These are phyloP conservation scores for Waltiozyma sp. DNA, from an alignment of 1,139 yeast genomes.

Conservation along the genomic window DNA sequence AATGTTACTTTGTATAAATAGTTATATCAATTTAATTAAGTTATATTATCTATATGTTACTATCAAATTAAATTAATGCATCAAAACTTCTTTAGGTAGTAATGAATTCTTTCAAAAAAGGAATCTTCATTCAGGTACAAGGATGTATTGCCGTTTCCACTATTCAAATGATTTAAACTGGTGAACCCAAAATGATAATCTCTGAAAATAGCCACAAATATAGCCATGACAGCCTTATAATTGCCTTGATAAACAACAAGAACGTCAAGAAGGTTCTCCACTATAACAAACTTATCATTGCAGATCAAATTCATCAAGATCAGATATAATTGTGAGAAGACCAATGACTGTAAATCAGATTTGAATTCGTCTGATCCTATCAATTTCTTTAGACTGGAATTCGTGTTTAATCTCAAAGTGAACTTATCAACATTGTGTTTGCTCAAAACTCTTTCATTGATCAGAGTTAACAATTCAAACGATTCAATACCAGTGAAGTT, in stretches of 20 bases:
- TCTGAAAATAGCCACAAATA: slow-evolving; percentile 27
- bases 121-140: slow-evolving; percentile 18
- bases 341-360: slow-evolving; percentile 22
- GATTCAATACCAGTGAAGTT: slow-evolving; percentile 12
- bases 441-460: slow-evolving; percentile 21
- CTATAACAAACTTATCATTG: background rate
- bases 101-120: slow-evolving; percentile 24
- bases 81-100: slow-evolving; percentile 23
- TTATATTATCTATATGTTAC: too few species aligned
- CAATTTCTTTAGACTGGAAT: slow-evolving; percentile 16
- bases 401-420: slow-evolving; percentile 16
- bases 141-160: background rate
- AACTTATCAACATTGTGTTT: slow-evolving; percentile 18
- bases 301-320: slow-evolving; percentile 9
- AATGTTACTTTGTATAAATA: too few species aligned
- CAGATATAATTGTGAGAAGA: slow-evolving; percentile 14
- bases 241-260: slow-evolving; percentile 16
- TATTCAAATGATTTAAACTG: slow-evolving; percentile 23
- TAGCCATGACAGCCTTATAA: slow-evolving; percentile 27
- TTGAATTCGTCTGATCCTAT: slow-evolving; percentile 16
- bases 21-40: too few species aligned
- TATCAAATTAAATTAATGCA: too few species aligned
- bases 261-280: slow-evolving; percentile 4
- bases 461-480: slow-evolving; percentile 18
- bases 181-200: slow-evolving; percentile 42